A percentile compares a stretch with the other conserved stretches of the same genome.
Conservation (phyloP, 495 filamentous ascomycete genomes). For the Aspergillus campestris region DNA sequence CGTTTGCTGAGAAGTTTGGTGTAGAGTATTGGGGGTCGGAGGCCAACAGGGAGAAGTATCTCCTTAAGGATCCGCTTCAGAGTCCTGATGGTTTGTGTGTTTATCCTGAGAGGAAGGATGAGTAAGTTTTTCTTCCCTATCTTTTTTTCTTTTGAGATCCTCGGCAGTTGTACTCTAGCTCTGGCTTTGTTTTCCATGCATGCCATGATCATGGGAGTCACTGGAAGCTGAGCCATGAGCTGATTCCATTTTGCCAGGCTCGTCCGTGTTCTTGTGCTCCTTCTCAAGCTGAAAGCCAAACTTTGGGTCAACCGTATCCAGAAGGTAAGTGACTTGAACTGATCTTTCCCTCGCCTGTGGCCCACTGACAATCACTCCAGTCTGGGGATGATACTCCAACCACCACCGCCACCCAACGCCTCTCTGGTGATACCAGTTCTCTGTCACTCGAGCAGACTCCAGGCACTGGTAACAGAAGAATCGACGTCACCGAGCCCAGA, state of each 20-base stretch:
- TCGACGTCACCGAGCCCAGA: too few relatives aligned
- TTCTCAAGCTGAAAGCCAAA: constrained; percentile 7
- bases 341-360: background rate
- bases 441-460: too few relatives aligned
- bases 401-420: background rate
- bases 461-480: too few relatives aligned
- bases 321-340: background rate
- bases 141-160: background rate
- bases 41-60: constrained; percentile 4
- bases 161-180: background rate
- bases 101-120: constrained; percentile 4
- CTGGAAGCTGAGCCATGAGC: background rate
- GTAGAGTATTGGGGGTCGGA: constrained; percentile 5
- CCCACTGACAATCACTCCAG: background rate
- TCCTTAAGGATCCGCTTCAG: background rate
- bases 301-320: background rate
- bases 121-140: constrained; percentile 3
- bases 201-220: background rate
- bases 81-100: background rate
- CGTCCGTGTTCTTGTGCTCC: background rate
- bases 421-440: too few relatives aligned
- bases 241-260: constrained; percentile 1
- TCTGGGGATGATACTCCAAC: background rate
- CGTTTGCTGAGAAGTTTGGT: constrained; percentile 4
- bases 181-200: background rate